Evolutionary conservation across 2,329 filamentous ascomycete species (phyloP), one percentile per base, ranked within the genome.

Genomic region (Zelopaecilomyces penicillatus): DNA sequence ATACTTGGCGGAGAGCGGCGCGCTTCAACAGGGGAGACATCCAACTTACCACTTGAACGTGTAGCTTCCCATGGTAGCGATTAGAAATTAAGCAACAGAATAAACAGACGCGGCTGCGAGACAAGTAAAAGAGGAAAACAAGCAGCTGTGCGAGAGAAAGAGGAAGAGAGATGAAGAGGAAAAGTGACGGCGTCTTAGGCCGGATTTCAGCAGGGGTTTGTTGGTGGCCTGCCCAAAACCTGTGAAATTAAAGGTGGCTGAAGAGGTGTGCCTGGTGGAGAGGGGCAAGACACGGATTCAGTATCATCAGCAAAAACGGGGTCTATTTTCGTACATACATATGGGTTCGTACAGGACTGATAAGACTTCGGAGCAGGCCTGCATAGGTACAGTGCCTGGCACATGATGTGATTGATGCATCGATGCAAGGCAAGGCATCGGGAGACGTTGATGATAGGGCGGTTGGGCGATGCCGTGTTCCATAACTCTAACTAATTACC

Each of bases 21-120:
- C 6, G 28, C 10, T 39, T 10, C 26, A 42, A 47, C 43, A 47
- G 47, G 49, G 48, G 49, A 51, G 30, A 42, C 44, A 44, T 50
- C 45, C 31, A 30, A 63, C 80, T 67, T 67, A 85, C 82, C 82
- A 85, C 64, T 75, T 81, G 70, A 85, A 85, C 41, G 79, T 79
- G 61, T 79, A 84, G 68, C 70, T 82, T 58, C 78, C 80, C 79
- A 84, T 83, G 53, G 59, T 68, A 57, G 52, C 46, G 47, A 54
- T 46, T 54, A 54, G 31, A 19, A 32, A 44, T 44, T 47, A 41
- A 19, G 35, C 28, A 48, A 43, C 11, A 39, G 30, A 37, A 28
- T 30, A 45, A 30, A 11, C 19, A 19, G 19, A 19, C 19, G 3
- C 19, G 19, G 19, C 19, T 19, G 19, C 19, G 19, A 19, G 19